Evolutionary conservation across 2,329 filamentous ascomycete species (phyloP).

Genomic region (Alternaria ethzedia): DNA sequence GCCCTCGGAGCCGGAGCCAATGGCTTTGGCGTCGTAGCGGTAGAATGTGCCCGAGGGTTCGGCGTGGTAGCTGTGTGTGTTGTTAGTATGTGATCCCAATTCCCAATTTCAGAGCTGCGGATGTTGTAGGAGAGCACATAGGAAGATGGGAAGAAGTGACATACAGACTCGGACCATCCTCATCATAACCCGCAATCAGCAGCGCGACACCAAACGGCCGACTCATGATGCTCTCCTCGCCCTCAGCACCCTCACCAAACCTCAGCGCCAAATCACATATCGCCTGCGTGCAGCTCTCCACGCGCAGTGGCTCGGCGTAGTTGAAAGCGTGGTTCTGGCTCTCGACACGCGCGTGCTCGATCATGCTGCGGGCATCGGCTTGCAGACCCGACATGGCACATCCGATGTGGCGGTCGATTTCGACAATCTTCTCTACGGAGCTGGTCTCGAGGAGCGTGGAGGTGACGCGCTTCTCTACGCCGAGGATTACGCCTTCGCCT

Average conservation of each 20-base stretch:
- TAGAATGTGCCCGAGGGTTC: constrained; percentile 99
- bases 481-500: constrained; percentile 91
- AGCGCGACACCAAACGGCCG: constrained; percentile 95
- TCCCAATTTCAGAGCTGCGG: background rate
- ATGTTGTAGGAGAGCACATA: too few species aligned
- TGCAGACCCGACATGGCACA: constrained; percentile 99
- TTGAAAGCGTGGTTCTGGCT: constrained; percentile 97
- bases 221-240: constrained; percentile 98
- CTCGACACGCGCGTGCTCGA: constrained; percentile 98
- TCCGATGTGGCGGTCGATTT: constrained; percentile 98
- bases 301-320: constrained; percentile 92
- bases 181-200: constrained; percentile 95
- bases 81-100: background rate
- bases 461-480: constrained; percentile 98
- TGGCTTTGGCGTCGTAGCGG: constrained; percentile 98
- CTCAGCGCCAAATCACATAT: constrained; percentile 96
- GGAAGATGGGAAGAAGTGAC: constrained; percentile 25
- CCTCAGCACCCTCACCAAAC: constrained; percentile 96
- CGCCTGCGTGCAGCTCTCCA: constrained; percentile 98
- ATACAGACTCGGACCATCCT: constrained; percentile 90
- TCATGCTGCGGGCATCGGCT: constrained; percentile 95
- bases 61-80: constrained; percentile 76
- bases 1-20: constrained; percentile 95
- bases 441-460: constrained; percentile 96
- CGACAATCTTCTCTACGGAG: constrained; percentile 99